Conservation (phyloP, 805 yeast species). For the Saccharomyces cerevisiae region DNA sequence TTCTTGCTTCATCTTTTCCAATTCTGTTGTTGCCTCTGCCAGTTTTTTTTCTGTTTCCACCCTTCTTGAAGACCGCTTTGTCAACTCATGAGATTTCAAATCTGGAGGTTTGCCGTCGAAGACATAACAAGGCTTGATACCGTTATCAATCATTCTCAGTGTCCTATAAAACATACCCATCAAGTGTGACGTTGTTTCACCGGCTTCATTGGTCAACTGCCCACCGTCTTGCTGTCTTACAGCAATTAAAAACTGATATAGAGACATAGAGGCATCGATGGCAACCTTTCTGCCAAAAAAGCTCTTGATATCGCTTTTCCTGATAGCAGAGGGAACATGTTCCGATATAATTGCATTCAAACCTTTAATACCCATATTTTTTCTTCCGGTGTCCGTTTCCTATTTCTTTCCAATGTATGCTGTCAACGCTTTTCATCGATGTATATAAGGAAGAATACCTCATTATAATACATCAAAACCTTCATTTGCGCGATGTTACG, state of each 20-base stretch:
- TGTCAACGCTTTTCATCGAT: not conserved
- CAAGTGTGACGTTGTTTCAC: slow-evolving; percentile 88
- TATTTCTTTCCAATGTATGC: not conserved
- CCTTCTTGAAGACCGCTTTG: slow-evolving; percentile 70
- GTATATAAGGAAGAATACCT: not conserved
- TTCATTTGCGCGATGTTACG: not conserved
- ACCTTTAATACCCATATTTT: slow-evolving; percentile 56
- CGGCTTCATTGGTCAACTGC: slow-evolving; percentile 77
- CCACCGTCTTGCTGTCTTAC: slow-evolving; percentile 97
- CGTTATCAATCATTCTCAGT: slow-evolving; percentile 77
- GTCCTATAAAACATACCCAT: slow-evolving; percentile 97
- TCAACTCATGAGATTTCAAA: slow-evolving; percentile 85
- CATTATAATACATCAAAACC: not conserved
- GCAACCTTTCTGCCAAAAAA: slow-evolving; percentile 95
- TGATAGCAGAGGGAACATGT: slow-evolving; percentile 78
- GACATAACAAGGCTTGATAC: slow-evolving; percentile 93
- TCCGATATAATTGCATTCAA: slow-evolving; percentile 80
- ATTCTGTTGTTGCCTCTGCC: slow-evolving; percentile 65
- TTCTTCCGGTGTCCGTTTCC: not conserved
- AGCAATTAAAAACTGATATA: slow-evolving; percentile 91
- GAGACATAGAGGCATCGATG: slow-evolving; percentile 90
- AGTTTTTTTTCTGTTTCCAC: slow-evolving; percentile 75
- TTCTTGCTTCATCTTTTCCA: slow-evolving; percentile 64
- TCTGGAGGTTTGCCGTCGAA: slow-evolving; percentile 98
- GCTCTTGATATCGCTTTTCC: slow-evolving; percentile 70